Base-by-base conservation (phyloP, 2,329 filamentous ascomycete genomes). In the Neoscytalidium dimidiatum region DNA sequence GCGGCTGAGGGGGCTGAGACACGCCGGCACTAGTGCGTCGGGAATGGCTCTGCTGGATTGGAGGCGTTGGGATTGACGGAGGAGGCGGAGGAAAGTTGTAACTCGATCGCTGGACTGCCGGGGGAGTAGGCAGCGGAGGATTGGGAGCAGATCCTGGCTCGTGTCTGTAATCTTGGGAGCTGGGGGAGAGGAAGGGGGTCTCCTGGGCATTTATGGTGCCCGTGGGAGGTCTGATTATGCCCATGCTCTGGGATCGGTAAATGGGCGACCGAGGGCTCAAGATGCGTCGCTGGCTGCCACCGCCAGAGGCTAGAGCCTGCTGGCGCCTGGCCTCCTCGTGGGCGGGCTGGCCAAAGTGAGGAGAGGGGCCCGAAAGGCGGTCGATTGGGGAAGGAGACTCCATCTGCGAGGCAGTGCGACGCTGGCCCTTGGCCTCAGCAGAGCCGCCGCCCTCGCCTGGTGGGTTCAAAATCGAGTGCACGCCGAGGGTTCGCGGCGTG, bases 211-310 rank as follows among this genome's bases (percentile, higher is more conserved):
- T 80, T 51, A 83, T 81, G 1, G 80, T 82, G 26, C 78, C 80
- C 19, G 80, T 81, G 0, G 78, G 74, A 33, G 76, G 75, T 52
- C 78, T 78, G 38, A 83, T 69, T 63, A 76, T 51, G 33, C 81
- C 80, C 13, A 85, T 71, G 69, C 84, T 87, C 19, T 82, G 78
- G 28, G 83, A 79, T 67, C 86, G 83, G 62, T 79, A 78, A 44
- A 82, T 61, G 4, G 86, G 86, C 9, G 87, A 88, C 68, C 83
- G 81, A 0, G 87, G 85, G 11, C 84, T 87, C 66, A 88, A 71
- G n/a, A 86, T 82, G 35, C 83, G 82, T 79, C 63, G 77, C 53
- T 49, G 71, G 67, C 41, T n/a, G 26, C 57, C 51, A 9, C n/a
- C 31, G n/a, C 23, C 43, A 13, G 64, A n/a, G 43, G 31, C 58